These are phyloP conservation scores for Clonostachys chloroleuca DNA, from an alignment of 2,329 filamentous ascomycete species.

Conservation along the genomic window DNA sequence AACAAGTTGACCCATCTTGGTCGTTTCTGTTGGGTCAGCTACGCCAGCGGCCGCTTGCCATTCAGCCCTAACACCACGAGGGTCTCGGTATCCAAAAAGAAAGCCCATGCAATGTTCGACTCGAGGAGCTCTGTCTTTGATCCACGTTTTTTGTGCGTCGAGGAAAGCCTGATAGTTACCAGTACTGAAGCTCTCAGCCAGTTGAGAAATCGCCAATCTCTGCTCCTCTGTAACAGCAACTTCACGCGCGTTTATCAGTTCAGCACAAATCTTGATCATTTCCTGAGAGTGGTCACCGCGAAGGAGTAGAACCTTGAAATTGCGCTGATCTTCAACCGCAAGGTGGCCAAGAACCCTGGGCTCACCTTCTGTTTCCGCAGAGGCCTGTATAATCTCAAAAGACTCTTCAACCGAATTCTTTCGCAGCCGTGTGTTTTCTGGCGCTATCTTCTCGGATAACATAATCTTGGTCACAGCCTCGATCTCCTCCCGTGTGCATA, in stretches of 20 bases:
- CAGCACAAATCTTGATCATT: conserved; percentile 40
- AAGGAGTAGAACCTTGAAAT: conserved; percentile 21
- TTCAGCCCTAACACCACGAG: conserved; percentile 52
- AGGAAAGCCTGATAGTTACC: conserved; percentile 51
- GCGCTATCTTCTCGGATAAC: conserved; percentile 26
- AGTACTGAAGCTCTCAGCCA: conserved; percentile 46
- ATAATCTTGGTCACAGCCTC: conserved; percentile 41
- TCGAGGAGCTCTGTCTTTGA: conserved; percentile 48
- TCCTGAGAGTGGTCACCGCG: conserved; percentile 48
- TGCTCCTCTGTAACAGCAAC: conserved; percentile 48
- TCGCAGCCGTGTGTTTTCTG: conserved; percentile 9
- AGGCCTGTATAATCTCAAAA: background rate
- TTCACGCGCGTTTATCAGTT: conserved; percentile 38
- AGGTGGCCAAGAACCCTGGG: no score
- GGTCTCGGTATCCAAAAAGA: conserved; percentile 58
- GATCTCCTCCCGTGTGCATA: conserved; percentile 48
- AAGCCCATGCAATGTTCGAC: conserved; percentile 58
- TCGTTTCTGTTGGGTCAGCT: conserved; percentile 62
- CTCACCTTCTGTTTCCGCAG: background rate
- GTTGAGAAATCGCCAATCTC: conserved; percentile 42
- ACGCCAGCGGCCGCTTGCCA: conserved; percentile 56
- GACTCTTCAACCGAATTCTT: conserved; percentile 24
- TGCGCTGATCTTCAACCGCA: no score
- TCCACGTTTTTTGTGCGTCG: conserved; percentile 50
- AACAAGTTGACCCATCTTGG: conserved; percentile 54